Base-by-base conservation (phyloP, 2,329 filamentous ascomycete genomes). In the Mycosphaerella arachidis region DNA sequence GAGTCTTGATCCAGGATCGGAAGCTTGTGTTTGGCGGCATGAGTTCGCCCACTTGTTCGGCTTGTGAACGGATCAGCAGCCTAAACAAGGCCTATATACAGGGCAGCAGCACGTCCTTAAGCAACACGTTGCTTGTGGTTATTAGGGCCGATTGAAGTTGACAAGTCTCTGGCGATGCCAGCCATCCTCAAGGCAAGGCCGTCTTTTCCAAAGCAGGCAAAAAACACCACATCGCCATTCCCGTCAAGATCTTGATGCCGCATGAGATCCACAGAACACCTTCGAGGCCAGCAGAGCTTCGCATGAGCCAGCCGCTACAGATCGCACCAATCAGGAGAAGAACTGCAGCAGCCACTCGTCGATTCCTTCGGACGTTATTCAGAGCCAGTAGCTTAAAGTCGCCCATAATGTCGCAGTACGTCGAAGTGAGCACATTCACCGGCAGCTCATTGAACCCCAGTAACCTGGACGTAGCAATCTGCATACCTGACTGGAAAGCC, bases 371-470 rank as follows among this genome's bases (percentile, higher is more conserved):
- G 16, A 76, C 73, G 62, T 84, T 84, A 12, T 77, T 70, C 31
- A 76, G 69, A 3, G 76, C 73, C n/a, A 82, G 74, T 12, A 83
- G 69, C 40, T 77, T 72, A 3, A 78, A 77, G 66, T 84, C 82
- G 18, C 78, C 79, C 66, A 81, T 76, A 27, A 84, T 66, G 66
- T 84, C 82, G 67, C 78, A 82, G 66, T 83, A 82, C 43, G 82
- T 72, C 58, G 78, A 81, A n/a, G 82, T 84, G 43, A 84, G 68
- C 9, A 84, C 82, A 52, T 79, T 81, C 0, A 82, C 81, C 1
- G 82, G 82, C 48, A 84, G 72, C 69, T 84, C 82, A 57, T 79
- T 80, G 66, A 79, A 81, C 8, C 80, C 80, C 20, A 84, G 72
- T 12, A 77, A 70, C 18, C 82, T 75, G 37, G 77, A 80, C 37